A percentile compares a stretch with the other conserved stretches of the same genome.
Conservation (phyloP, 139 green algal species). For the Pleodorina starrii region DNA sequence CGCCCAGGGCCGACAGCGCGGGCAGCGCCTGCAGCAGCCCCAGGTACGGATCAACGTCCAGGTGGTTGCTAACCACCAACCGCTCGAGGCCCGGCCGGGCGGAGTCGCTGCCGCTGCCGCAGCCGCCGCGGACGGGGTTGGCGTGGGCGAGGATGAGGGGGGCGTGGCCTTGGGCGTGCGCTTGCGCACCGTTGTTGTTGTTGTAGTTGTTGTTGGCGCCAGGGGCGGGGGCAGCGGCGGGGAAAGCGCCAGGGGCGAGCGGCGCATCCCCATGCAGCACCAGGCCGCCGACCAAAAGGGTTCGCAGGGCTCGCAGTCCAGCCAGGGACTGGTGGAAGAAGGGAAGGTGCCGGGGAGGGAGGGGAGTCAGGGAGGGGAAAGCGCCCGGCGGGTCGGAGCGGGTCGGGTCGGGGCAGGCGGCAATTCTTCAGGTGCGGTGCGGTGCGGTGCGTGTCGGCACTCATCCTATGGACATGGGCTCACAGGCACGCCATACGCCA, state of each 20-base stretch:
- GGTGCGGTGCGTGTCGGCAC: too few species aligned
- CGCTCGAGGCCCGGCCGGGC: slow-evolving; percentile 1
- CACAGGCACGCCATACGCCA: too few species aligned
- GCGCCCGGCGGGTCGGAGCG: too few species aligned
- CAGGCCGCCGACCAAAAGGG: neutral
- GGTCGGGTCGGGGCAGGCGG: too few species aligned
- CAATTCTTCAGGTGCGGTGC: too few species aligned
- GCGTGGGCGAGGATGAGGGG: too few species aligned
- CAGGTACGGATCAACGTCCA: neutral
- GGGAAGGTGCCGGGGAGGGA: neutral
- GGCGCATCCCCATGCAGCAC: neutral
- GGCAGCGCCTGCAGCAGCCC: slow-evolving; percentile 15
- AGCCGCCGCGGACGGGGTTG: neutral
- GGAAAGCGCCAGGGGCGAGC: too few species aligned
- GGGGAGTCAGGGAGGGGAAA: too few species aligned
- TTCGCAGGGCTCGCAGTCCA: neutral
- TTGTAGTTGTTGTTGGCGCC: too few species aligned
- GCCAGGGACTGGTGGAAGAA: neutral
- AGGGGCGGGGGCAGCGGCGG: neutral
- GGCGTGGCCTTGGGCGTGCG: too few species aligned
- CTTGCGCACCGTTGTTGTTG: too few species aligned
- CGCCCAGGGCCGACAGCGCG: slow-evolving; percentile 7
- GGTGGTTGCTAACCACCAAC: slow-evolving; percentile 3
- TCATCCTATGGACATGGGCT: too few species aligned
- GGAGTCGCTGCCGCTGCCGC: neutral